Conservation (phyloP, 495 filamentous ascomycete genomes). For the Talaromyces proteolyticus region DNA sequence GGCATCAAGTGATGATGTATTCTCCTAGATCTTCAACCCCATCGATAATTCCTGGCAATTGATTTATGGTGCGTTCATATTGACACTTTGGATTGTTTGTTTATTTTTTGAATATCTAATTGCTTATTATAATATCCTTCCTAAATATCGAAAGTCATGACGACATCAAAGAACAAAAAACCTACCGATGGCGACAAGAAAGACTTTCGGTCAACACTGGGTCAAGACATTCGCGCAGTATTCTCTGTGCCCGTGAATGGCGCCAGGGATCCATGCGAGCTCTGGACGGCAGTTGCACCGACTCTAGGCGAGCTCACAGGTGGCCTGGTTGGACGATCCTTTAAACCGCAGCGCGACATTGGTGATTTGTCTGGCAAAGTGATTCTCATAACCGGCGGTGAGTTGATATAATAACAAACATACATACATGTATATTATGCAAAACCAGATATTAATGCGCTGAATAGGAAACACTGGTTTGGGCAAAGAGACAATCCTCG, state of each 20-base stretch:
- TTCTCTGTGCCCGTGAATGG: constrained; percentile 15
- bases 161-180: neutral
- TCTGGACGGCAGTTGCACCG: constrained; percentile 26
- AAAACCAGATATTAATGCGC: neutral
- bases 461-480: constrained; percentile 57
- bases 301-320: constrained; percentile 34
- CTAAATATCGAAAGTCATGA: too few relatives aligned
- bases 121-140: too few relatives aligned
- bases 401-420: neutral
- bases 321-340: constrained; percentile 32
- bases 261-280: constrained; percentile 28
- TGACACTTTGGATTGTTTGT: too few relatives aligned
- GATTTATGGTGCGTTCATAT: too few relatives aligned
- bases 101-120: too few relatives aligned
- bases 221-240: constrained; percentile 12
- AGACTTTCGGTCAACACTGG: constrained; percentile 3
- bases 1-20: too few relatives aligned
- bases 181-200: neutral
- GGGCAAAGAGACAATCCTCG: constrained; percentile 56
- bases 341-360: constrained; percentile 52
- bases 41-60: too few relatives aligned
- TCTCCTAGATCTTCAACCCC: too few relatives aligned
- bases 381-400: constrained; percentile 59
- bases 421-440: neutral
- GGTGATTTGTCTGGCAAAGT: constrained; percentile 49